Base-by-base conservation (phyloP, 345 rosid genomes). In the Salix suchowensis region DNA sequence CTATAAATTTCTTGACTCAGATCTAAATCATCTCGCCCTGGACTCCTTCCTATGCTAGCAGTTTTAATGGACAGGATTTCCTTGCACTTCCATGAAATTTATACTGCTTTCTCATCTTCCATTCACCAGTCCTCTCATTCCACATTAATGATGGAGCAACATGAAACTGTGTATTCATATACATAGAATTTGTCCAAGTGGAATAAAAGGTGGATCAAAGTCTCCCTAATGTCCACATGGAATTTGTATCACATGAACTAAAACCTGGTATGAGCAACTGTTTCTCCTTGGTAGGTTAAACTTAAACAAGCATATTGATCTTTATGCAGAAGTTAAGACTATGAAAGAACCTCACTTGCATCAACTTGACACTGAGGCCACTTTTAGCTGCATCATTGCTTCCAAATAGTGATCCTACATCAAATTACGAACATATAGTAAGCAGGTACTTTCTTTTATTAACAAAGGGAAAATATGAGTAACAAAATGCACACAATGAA, bases 381-480 rank as follows among this genome's bases (percentile, higher is more conserved):
- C 83, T 81, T 87, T 88, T 93, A 68, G 97, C 91, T 71, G 80
- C 89, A 82, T 88, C 96, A 46, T 74, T 73, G 82, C 87, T 91
- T 83, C 89, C 96, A 87, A 95, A 95, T 36, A 91, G 80, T 77
- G 98, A 96, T 34, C 99, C 99, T 96, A 79, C 84, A 88, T 10
- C 72, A 83, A 50, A 79, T 70, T 48, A 46, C 2, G 52, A 70
- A 62, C 71, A 65, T 24, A 34, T 66, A 40, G 72, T 76, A 65
- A 86, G 71, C 58, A 46, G 42, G 48, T 60, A 67, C 42, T 24
- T 0, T 74, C 50, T 34, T 75, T 30, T 21, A 32, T 32, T 40
- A 52, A 67, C 15, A 61, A 62, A 72, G 69, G 23, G 52, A 16
- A 62, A 67, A 36, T 60, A 50, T 26, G 15, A 78, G 54, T 68